These are phyloP conservation scores for Schizonepeta tenuifolia DNA, from an alignment of 257 asterid genomes.

Conservation along the genomic window DNA sequence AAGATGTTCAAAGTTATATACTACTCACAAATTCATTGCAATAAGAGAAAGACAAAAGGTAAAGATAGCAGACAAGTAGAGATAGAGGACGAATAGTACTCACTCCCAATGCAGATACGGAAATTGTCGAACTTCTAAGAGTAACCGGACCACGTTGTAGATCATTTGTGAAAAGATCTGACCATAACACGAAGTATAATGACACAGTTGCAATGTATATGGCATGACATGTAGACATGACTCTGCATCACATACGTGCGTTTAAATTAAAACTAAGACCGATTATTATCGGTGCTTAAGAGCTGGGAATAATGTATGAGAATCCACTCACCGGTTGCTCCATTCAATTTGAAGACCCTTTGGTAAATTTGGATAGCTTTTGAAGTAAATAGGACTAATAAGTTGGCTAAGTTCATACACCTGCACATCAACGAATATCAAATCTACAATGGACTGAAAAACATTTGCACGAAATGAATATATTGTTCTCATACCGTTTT, in stretches of 20 bases:
- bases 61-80: neutral
- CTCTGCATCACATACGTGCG: constrained; percentile 50
- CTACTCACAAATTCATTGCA: neutral
- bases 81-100: constrained; percentile 33
- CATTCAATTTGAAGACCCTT: constrained; percentile 69
- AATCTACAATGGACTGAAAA: neutral
- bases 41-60: neutral
- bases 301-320: neutral
- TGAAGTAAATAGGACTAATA: constrained; percentile 54
- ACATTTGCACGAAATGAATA: neutral
- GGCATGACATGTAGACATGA: constrained; percentile 76
- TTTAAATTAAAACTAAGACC: constrained; percentile 11
- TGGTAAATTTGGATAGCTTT: constrained; percentile 61
- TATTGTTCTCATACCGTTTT: constrained; percentile 52
- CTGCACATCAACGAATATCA: constrained; percentile 42
- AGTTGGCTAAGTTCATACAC: constrained; percentile 69
- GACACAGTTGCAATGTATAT: constrained; percentile 58
- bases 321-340: constrained; percentile 71
- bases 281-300: constrained; percentile 19
- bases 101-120: constrained; percentile 73
- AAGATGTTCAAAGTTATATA: neutral
- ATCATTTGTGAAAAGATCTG: constrained; percentile 57
- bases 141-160: constrained; percentile 47
- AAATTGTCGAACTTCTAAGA: constrained; percentile 56
- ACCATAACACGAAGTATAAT: constrained; percentile 60